Evolutionary conservation across 208 protist genomes (phyloP), one percentile per base, ranked within the genome.

Genomic region (Acanthamoeba triangularis): DNA sequence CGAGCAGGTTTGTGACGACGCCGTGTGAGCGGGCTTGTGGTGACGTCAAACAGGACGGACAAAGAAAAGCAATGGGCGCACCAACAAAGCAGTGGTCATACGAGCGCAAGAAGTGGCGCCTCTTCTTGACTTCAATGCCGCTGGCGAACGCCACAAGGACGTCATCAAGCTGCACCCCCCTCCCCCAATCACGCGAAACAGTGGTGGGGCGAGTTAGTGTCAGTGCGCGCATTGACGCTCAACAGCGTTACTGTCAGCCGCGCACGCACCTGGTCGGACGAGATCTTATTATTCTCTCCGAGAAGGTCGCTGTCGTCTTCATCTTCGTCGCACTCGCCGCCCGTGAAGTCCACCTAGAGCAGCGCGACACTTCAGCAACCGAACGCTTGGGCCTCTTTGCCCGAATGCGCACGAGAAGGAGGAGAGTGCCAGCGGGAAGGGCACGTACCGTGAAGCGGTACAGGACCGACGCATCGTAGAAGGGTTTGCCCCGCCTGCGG

Each of bases 401-500:
- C 20, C 14, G 11, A 25, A 13, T 7, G 0, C 14, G 47, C 10
- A 49, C 11, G 35, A n/a, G n/a, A n/a, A n/a, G n/a, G n/a, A n/a
- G n/a, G n/a, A n/a, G n/a, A n/a, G n/a, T n/a, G n/a, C n/a, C n/a
- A n/a, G n/a, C n/a, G n/a, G n/a, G n/a, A n/a, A n/a, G n/a, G n/a
- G n/a, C n/a, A 11, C 69, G 44, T 87, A 87, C 78, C 0, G 78
- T 59, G 78, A 87, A 87, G 44, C 78, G 78, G n/a, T 87, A 87
- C 30, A 87, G 78, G 44, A 87, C 78, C 5, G 78, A 87, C 16
- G 78, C 78, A 37, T 87, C 78, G 23, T 87, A 87, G 78, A 87
- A 87, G 35, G 49, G 69, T 35, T 78, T 87, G 6, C 37, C 49
- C 78, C 35, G 78, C 25, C 78, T 23, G 14, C 78, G 37, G 10